Conservation (phyloP, 2,329 filamentous ascomycete genomes). For the Fusarium hostae region DNA sequence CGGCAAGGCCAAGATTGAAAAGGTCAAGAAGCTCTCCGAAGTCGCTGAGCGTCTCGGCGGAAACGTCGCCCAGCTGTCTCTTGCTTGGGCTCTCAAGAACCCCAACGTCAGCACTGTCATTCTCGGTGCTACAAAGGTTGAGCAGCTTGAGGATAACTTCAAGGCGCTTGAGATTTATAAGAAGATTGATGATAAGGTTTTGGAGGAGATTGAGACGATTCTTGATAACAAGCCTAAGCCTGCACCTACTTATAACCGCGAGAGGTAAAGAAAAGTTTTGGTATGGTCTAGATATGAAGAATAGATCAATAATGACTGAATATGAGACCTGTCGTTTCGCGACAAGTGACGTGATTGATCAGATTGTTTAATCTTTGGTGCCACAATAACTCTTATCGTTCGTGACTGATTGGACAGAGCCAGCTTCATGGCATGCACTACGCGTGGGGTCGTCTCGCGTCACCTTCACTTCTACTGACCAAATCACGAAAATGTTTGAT, state of each 20-base stretch:
- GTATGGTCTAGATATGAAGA: not conserved
- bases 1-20: conserved; percentile 44
- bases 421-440: not conserved
- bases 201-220: conserved; percentile 41
- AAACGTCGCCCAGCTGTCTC: conserved; percentile 39
- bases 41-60: conserved; percentile 43
- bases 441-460: not conserved
- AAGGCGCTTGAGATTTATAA: conserved; percentile 37
- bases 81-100: conserved; percentile 44
- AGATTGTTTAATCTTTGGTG: not conserved
- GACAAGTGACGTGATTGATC: not conserved
- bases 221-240: conserved; percentile 38
- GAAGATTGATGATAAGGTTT: conserved; percentile 35
- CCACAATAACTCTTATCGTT: not conserved
- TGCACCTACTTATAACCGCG: conserved; percentile 28
- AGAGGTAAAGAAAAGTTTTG: conserved; percentile 22
- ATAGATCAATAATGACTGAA: not conserved
- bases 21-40: conserved; percentile 39
- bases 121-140: conserved; percentile 44
- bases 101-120: conserved; percentile 46
- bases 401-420: not conserved
- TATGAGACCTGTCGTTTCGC: accelerated
- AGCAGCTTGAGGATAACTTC: conserved; percentile 43
- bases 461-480: not conserved
- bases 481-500: not conserved